Conservation (phyloP, 2,329 filamentous ascomycete genomes). For the Davidsoniella eucalypti region DNA sequence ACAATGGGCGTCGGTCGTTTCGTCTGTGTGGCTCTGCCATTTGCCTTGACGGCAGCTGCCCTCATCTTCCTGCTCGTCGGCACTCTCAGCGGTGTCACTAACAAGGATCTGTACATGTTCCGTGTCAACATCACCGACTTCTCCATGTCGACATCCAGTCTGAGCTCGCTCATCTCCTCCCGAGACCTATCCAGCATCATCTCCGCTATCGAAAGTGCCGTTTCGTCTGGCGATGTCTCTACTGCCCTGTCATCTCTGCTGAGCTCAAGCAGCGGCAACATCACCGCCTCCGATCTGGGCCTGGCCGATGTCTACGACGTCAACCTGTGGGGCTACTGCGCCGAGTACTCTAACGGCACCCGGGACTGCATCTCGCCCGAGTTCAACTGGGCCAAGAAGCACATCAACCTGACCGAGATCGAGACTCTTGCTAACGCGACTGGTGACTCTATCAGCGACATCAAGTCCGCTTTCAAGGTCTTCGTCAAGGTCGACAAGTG, state of each 20-base stretch:
- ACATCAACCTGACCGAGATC: slow-evolving; percentile 48
- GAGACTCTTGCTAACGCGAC: slow-evolving; percentile 33
- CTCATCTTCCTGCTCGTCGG: slow-evolving; percentile 51
- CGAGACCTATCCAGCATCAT: slow-evolving; percentile 39
- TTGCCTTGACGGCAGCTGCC: slow-evolving; percentile 61
- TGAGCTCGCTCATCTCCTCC: slow-evolving; percentile 13
- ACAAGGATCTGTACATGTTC: slow-evolving; percentile 42
- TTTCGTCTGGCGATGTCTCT: slow-evolving; percentile 37
- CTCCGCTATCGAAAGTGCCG: slow-evolving; percentile 39
- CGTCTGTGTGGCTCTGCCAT: slow-evolving; percentile 75
- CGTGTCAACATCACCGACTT: slow-evolving; percentile 41
- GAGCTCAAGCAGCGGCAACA: slow-evolving; percentile 25
- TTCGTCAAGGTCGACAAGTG: slow-evolving; percentile 64
- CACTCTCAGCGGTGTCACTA: slow-evolving; percentile 36
- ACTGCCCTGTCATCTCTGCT: slow-evolving; percentile 24
- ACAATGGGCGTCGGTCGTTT: slow-evolving; percentile 54
- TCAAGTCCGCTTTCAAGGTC: slow-evolving; percentile 50
- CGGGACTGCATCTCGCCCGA: slow-evolving; percentile 53
- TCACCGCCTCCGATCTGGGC: slow-evolving; percentile 40
- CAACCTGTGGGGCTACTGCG: slow-evolving; percentile 78
- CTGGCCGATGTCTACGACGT: slow-evolving; percentile 68
- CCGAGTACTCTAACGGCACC: slow-evolving; percentile 36
- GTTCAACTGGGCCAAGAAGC: slow-evolving; percentile 62
- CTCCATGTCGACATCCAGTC: slow-evolving; percentile 15
- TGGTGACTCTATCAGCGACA: slow-evolving; percentile 38